Percentiles rank a stretch among this genome's conserved stretches.
Evolutionary conservation across 768 basidiomycete species (phyloP).

Genomic region (Tricholoma bakamatsutake): DNA sequence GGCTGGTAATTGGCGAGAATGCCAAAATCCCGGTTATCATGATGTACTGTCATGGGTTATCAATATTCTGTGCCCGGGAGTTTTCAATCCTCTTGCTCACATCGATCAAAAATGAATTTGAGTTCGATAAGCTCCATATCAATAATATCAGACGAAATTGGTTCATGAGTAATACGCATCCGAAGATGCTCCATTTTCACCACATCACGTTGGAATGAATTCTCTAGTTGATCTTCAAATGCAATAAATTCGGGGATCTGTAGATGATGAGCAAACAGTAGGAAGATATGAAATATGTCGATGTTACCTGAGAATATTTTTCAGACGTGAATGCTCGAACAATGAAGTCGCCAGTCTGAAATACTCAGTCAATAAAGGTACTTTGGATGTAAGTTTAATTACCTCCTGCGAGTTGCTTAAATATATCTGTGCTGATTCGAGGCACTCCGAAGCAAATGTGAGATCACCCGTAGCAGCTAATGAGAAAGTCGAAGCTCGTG

Average conservation of each 20-base stretch:
- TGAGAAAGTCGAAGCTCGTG: slow-evolving; percentile 75
- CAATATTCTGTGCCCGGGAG: background rate
- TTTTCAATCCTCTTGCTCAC: slow-evolving; percentile 30
- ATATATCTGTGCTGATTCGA: slow-evolving; percentile 80
- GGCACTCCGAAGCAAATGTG: slow-evolving; percentile 66
- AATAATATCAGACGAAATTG: slow-evolving; percentile 61
- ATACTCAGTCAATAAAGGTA: slow-evolving; percentile 1
- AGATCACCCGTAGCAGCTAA: slow-evolving; percentile 71
- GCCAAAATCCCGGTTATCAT: slow-evolving; percentile 83
- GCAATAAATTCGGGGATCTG: slow-evolving; percentile 81
- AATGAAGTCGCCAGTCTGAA: slow-evolving; percentile 72
- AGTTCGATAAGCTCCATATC: slow-evolving; percentile 82
- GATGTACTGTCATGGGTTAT: slow-evolving; percentile 42
- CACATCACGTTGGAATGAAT: slow-evolving; percentile 79
- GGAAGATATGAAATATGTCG: background rate
- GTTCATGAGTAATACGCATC: slow-evolving; percentile 76
- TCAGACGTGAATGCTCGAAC: slow-evolving; percentile 73
- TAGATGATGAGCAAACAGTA: background rate
- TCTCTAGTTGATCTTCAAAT: slow-evolving; percentile 77
- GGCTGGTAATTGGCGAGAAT: slow-evolving; percentile 81
- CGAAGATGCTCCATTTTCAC: slow-evolving; percentile 81
- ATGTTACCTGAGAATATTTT: slow-evolving; percentile 72
- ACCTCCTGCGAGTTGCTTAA: slow-evolving; percentile 77
- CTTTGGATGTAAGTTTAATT: slow-evolving; percentile 5
- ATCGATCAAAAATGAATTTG: slow-evolving; percentile 75